These are phyloP conservation scores for Mycena metata DNA, from an alignment of 768 basidiomycete species.

Conservation along the genomic window DNA sequence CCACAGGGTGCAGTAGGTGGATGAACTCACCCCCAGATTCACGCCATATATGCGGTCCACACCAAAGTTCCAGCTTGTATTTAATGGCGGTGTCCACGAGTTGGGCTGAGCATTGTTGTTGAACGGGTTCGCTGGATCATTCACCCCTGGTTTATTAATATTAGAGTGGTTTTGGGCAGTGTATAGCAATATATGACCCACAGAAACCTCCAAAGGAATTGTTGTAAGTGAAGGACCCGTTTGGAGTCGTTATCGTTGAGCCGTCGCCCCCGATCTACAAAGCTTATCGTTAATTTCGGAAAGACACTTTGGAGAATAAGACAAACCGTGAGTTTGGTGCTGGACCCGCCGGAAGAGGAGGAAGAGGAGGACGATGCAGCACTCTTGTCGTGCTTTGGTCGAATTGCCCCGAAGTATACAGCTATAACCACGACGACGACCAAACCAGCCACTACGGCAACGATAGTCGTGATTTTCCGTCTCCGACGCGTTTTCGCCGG, in stretches of 20 bases:
- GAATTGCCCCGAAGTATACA: conserved; percentile 50
- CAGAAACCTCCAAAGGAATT: conserved; percentile 81
- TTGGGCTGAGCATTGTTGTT: conserved; percentile 77
- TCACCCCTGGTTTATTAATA: conserved; percentile 57
- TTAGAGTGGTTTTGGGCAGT: too few relatives aligned
- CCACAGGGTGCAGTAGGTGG: too few relatives aligned
- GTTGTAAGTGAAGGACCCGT: conserved; percentile 79
- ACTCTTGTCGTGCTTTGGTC: conserved; percentile 40
- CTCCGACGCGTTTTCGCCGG: conserved; percentile 4
- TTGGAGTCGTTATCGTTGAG: conserved; percentile 66
- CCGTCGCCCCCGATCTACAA: conserved; percentile 71
- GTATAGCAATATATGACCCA: conserved; percentile 45
- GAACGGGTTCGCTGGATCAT: conserved; percentile 75
- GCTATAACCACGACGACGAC: conserved; percentile 50
- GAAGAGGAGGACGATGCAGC: conserved; percentile 28
- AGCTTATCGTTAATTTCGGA: not conserved
- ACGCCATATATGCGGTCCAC: conserved; percentile 69
- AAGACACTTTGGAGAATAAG: not conserved
- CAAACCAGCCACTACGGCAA: conserved; percentile 38
- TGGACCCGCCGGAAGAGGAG: not conserved
- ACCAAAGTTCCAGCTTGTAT: conserved; percentile 77
- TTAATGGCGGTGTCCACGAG: conserved; percentile 80
- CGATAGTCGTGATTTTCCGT: conserved; percentile 5
- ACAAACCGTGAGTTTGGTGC: conserved; percentile 12
- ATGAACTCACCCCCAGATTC: conserved; percentile 63